Evolutionary conservation across 2,329 filamentous ascomycete genomes (phyloP), one percentile per base, ranked within the genome.

Genomic region (Trichoderma hamatum): DNA sequence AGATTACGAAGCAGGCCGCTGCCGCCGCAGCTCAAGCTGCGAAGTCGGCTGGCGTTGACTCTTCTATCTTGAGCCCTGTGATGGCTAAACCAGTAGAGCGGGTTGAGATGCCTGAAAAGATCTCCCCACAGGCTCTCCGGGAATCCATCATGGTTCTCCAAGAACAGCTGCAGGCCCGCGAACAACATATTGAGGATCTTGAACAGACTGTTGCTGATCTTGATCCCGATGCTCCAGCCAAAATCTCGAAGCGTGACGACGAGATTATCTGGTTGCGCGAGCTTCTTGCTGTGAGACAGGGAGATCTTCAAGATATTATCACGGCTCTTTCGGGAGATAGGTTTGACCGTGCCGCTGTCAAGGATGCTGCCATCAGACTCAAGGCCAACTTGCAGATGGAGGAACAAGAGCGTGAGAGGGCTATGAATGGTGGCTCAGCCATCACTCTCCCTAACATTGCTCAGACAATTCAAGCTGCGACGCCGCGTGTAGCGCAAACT

Each of bases 361-460:
- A 92, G 74, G 94, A 98, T 77, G 94, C 94, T 6, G 92, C 93
- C 43, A 98, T 98, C 74, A 91, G 96, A 65, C 89, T 99, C 70
- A 93, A 93, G 78, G 93, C 96, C 16, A 97, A 97, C 76, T 84
- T 99, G 43, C 93, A 98, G 78, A 99, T 99, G 96, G 95, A 99
- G 79, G 92, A 96, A 77, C 93, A 97, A 78, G 94, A 97, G 80
- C 92, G 93, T 63, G 95, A 98, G 79, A 88, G 96, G 70, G 90
- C 93, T 0, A 87, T 92, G 81, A 89, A 91, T 66, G 90, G 90
- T 59, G 88, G 87, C 16, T 91, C 89, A 9, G 83, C 88, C 32
- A 85, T 90, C 70, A 88, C 84, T 66, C 84, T 96, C 73, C 92
- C 92, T 5, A 92, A 92, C 51, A 87, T 97, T 52, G 91, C 93